Evolutionary conservation across 2,329 filamentous ascomycete species (phyloP), one percentile per base, ranked within the genome.

Genomic region (Venturia asperata): DNA sequence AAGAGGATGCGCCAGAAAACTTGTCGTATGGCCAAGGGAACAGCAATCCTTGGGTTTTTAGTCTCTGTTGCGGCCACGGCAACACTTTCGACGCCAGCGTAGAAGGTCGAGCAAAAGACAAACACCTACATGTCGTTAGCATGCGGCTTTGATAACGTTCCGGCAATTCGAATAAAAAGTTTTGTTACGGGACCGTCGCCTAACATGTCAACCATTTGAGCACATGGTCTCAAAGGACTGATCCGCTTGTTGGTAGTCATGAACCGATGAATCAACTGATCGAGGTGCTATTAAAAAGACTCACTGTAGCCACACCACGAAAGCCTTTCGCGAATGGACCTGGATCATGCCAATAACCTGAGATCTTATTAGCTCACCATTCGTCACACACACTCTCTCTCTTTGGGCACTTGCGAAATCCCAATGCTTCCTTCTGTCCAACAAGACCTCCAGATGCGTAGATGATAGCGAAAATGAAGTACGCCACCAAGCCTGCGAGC

Each of bases 1-100:
- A 67, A 55, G 34, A 58, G 64, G 49, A 67, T 67, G 5, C 66
- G 64, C 66, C 66, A 67, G 30, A 67, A 66, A 17, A 67, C 66
- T 49, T 67, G 66, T 42, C 65, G 66, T 30, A 66, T 61, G n/a
- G 66, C 66, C 17, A 49, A 9, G 13, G 66, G 66, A 24, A 67
- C 30, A 19, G 41, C 19, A 27, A 39, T 74, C 27, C 73, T 70
- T 0, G 80, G 80, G 67, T 82, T 81, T 10, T 71, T 69, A 5
- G 74, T 82, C 72, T 86, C 83, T 27, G 83, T 83, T 47, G 83
- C 83, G 30, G 83, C 82, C 56, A 86, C 75, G 71, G 84, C 85
- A 56, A 85, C 82, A 9, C 71, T 71, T 63, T 76, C 74, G 0
- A 74, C 71, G 11, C 74, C 74, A n/a, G 72, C 74, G 67, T 75